Percentiles rank a stretch among this genome's conserved stretches.
These are phyloP conservation scores for Pythium chondricola DNA, from an alignment of 352 stramenopile species.

Conservation along the genomic window DNA sequence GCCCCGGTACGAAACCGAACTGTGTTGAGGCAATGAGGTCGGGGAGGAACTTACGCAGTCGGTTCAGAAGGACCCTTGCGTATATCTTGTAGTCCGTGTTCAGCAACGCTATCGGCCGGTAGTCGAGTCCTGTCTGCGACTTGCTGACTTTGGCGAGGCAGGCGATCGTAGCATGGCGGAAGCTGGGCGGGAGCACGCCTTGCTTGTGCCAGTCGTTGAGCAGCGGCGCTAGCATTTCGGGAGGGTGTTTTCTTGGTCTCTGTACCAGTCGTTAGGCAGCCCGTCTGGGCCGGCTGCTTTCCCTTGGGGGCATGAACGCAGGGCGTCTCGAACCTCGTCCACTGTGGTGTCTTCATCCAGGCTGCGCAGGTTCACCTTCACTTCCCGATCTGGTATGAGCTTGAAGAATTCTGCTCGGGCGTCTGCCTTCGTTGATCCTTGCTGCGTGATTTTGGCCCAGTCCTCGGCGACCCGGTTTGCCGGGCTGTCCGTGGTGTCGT, in stretches of 20 bases:
- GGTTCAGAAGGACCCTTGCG: no score
- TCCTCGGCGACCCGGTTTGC: no score
- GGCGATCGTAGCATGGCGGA: background rate
- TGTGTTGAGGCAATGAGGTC: background rate
- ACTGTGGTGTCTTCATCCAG: no score
- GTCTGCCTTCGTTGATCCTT: no score
- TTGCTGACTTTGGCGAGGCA: background rate
- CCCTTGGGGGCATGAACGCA: background rate
- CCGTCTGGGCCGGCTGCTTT: conserved; percentile 14
- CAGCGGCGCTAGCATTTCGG: background rate
- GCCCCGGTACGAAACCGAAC: background rate
- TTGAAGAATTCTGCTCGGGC: no score
- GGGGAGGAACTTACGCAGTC: no score
- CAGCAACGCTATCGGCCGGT: no score
- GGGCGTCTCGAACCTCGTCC: background rate
- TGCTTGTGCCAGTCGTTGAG: background rate
- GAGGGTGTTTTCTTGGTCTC: background rate
- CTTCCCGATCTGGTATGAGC: no score
- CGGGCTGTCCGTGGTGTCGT: no score
- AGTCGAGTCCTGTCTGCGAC: conserved; percentile 1
- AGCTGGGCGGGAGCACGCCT: background rate
- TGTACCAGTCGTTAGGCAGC: conserved; percentile 15
- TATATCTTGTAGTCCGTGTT: conserved; percentile 17
- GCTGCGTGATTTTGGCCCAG: no score
- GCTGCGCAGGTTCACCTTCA: no score